Evolutionary conservation across 2,329 filamentous ascomycete genomes (phyloP).

Genomic region (Periconia macrospinosa): DNA sequence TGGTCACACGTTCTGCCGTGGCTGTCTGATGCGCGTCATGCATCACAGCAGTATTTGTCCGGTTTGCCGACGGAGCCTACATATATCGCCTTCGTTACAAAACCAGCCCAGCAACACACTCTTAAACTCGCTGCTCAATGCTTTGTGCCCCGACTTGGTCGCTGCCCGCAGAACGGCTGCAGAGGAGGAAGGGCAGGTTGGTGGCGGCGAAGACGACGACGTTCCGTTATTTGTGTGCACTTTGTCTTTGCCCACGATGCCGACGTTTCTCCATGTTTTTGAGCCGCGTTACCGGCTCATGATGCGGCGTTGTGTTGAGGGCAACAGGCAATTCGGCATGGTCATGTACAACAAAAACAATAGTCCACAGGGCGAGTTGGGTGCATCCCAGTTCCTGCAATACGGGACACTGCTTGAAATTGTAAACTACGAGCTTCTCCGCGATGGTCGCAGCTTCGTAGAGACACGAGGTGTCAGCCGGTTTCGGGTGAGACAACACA

Average conservation of each 20-base stretch:
- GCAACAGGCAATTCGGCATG: slow-evolving; percentile 81
- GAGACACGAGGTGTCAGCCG: slow-evolving; percentile 76
- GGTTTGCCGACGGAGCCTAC: slow-evolving; percentile 71
- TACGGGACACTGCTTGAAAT: slow-evolving; percentile 81
- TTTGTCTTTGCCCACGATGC: slow-evolving; percentile 78
- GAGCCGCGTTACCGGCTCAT: slow-evolving; percentile 91
- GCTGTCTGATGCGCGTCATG: slow-evolving; percentile 74
- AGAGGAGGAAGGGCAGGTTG: slow-evolving; percentile 60
- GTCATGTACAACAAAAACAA: slow-evolving; percentile 67
- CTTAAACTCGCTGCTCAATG: slow-evolving; percentile 64
- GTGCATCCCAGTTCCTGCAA: slow-evolving; percentile 63
- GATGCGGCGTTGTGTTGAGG: slow-evolving; percentile 76
- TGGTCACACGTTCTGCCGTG: slow-evolving; percentile 86
- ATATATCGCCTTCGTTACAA: slow-evolving; percentile 53
- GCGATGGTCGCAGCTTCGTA: slow-evolving; percentile 79
- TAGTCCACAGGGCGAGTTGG: slow-evolving; percentile 57
- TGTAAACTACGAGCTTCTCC: slow-evolving; percentile 70
- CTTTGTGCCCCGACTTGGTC: slow-evolving; percentile 69
- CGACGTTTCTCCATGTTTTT: slow-evolving; percentile 85
- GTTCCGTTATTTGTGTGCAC: slow-evolving; percentile 78
- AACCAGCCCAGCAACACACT: slow-evolving; percentile 63
- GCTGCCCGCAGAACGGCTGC: slow-evolving; percentile 59
- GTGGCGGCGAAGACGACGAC: slow-evolving; percentile 58
- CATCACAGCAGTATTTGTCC: slow-evolving; percentile 80
- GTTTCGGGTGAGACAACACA: slow-evolving; percentile 70